These are phyloP conservation scores for Citrus inodora DNA, from an alignment of 345 rosid species.

Conservation along the genomic window DNA sequence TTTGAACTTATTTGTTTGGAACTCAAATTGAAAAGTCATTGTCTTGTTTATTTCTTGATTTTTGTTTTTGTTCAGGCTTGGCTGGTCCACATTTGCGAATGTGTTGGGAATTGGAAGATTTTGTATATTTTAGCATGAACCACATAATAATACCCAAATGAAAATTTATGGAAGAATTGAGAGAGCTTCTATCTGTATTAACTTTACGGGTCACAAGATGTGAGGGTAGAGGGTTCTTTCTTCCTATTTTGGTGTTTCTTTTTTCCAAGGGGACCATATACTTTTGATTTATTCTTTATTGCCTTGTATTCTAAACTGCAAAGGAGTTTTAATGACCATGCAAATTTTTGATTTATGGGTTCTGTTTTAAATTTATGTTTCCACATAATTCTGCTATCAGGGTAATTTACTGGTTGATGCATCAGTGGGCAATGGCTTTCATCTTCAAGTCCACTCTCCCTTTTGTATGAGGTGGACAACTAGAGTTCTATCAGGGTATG, in stretches of 20 bases:
- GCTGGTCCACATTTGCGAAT: not conserved
- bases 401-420: constrained; percentile 82
- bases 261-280: not conserved
- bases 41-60: not conserved
- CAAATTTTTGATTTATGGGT: constrained; percentile 20
- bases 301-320: not conserved
- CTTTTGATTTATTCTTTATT: not conserved
- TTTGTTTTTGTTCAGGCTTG: not conserved
- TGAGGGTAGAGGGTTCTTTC: not conserved
- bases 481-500: constrained; percentile 72
- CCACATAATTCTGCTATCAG: constrained; percentile 71
- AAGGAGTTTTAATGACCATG: constrained; percentile 6
- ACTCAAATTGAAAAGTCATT: not conserved
- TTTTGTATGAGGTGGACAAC: constrained; percentile 71
- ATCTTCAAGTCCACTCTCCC: constrained; percentile 60
- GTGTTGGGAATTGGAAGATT: not conserved
- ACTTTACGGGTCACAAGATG: not conserved
- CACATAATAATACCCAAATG: not conserved
- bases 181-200: not conserved
- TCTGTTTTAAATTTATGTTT: constrained; percentile 46
- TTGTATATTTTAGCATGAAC: not conserved
- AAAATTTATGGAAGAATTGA: not conserved
- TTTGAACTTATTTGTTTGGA: not conserved
- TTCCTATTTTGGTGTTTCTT: not conserved
- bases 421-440: constrained; percentile 90